A percentile compares a stretch with the other conserved stretches of the same genome.
These are phyloP conservation scores for Xerocomellus amylosporus DNA, from an alignment of 768 basidiomycete genomes.

Conservation along the genomic window DNA sequence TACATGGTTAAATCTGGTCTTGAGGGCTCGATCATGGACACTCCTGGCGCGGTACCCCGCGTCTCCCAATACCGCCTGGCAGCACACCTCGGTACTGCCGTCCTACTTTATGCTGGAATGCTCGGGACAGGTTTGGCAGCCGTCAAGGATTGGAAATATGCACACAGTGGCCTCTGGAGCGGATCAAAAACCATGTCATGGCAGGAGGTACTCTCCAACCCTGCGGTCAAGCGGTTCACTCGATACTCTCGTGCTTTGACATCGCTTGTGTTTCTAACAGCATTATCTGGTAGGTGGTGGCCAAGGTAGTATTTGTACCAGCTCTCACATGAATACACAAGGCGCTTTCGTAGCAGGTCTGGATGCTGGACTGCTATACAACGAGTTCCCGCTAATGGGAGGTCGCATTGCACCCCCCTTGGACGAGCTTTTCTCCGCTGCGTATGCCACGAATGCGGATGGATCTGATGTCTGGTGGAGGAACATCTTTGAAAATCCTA, in stretches of 20 bases:
- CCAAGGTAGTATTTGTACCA: neutral
- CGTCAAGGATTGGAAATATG: constrained; percentile 77
- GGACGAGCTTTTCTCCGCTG: constrained; percentile 75
- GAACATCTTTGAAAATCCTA: constrained; percentile 96
- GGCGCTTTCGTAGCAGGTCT: constrained; percentile 98
- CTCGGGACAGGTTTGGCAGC: constrained; percentile 72
- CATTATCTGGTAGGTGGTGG: constrained; percentile 72
- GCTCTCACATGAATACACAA: constrained; percentile 30
- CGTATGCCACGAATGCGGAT: constrained; percentile 69
- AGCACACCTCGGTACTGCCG: constrained; percentile 88
- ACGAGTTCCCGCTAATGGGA: constrained; percentile 97
- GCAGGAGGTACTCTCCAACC: constrained; percentile 50
- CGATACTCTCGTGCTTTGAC: constrained; percentile 59
- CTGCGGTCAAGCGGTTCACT: constrained; percentile 56
- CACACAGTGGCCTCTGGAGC: constrained; percentile 55
- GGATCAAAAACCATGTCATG: constrained; percentile 46
- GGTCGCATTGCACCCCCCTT: constrained; percentile 77
- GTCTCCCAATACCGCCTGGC: constrained; percentile 97
- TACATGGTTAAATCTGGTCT: constrained; percentile 99
- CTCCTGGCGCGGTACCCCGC: constrained; percentile 82
- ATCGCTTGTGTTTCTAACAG: constrained; percentile 85
- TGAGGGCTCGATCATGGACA: constrained; percentile 75
- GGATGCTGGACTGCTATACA: constrained; percentile 96
- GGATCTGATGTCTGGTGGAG: constrained; percentile 89
- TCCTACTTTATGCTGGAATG: constrained; percentile 94